phyloP scores from a whole-genome alignment of 1,284 basidiomycete species.

The Ceratobasidium sp. region DNA sequence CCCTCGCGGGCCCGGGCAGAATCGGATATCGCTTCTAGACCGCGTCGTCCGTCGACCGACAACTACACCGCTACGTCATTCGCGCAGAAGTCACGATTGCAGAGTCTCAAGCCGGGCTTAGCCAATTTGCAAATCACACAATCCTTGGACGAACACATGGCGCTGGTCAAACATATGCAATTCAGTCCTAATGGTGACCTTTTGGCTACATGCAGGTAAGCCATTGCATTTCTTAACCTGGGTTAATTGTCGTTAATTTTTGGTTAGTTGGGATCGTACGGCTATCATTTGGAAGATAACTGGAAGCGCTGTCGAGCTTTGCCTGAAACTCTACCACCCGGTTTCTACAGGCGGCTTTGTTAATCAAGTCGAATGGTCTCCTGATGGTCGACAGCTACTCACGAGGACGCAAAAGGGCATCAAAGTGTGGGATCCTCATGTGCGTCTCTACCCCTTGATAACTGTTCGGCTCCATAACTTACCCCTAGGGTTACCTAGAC shows the following conservation, averaged over 20 bases:
- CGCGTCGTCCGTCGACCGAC: constrained; percentile 58
- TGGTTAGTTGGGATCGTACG: constrained; percentile 78
- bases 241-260: constrained; percentile 41
- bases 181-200: constrained; percentile 77
- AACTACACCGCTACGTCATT: constrained; percentile 13
- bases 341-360: constrained; percentile 76
- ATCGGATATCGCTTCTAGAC: constrained; percentile 13
- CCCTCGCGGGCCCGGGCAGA: constrained; percentile 57
- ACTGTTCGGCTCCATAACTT: constrained; percentile 2
- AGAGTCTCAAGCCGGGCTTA: constrained; percentile 67
- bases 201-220: constrained; percentile 75
- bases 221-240: constrained; percentile 19
- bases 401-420: constrained; percentile 65
- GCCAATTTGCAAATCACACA: constrained; percentile 69
- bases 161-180: constrained; percentile 75
- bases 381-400: constrained; percentile 45
- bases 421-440: constrained; percentile 81
- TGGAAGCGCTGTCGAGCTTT: constrained; percentile 56
- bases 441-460: constrained; percentile 50
- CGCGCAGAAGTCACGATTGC: constrained; percentile 54
- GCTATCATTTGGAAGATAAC: constrained; percentile 76
- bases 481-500: constrained; percentile 61
- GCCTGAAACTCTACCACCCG: constrained; percentile 61
- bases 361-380: constrained; percentile 79
- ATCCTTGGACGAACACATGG: constrained; percentile 73